A percentile compares a stretch with the other conserved stretches of the same genome.
phyloP scores from a whole-genome alignment of 805 yeast genomes.

The Schizosaccharomyces cryophilus region DNA sequence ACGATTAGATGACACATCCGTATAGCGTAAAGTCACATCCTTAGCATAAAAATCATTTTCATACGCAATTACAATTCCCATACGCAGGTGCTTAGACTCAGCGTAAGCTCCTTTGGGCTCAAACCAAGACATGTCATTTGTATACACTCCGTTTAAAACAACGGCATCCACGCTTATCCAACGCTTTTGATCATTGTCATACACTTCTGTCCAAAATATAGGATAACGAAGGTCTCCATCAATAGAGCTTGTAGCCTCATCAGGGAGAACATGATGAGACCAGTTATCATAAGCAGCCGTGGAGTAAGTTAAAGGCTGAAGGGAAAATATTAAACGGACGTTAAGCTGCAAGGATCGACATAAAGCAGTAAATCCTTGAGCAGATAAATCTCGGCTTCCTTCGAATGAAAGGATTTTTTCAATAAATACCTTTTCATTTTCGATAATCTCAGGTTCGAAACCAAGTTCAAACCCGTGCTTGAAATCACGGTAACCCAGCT shows the following conservation, averaged over 20 bases:
- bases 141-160: slow-evolving; percentile 37
- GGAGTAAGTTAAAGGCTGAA: slow-evolving; percentile 43
- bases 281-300: neutral
- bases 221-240: slow-evolving; percentile 25
- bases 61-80: slow-evolving; percentile 57
- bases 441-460: slow-evolving; percentile 13
- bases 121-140: slow-evolving; percentile 29
- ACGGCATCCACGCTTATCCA: slow-evolving; percentile 82
- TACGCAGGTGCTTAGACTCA: slow-evolving; percentile 11
- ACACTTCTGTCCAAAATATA: slow-evolving; percentile 80
- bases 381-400: slow-evolving; percentile 59
- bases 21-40: slow-evolving; percentile 72
- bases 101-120: slow-evolving; percentile 35
- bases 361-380: slow-evolving; percentile 67
- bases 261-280: neutral
- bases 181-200: slow-evolving; percentile 45
- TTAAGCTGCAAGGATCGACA: slow-evolving; percentile 45
- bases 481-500: slow-evolving; percentile 10
- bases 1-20: slow-evolving; percentile 17
- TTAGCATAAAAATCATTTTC: slow-evolving; percentile 37
- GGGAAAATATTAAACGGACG: slow-evolving; percentile 52
- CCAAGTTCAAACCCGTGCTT: neutral
- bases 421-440: slow-evolving; percentile 23
- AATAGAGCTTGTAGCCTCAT: neutral
- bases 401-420: slow-evolving; percentile 15